A percentile compares a stretch with the other conserved stretches of the same genome.
Conservation (phyloP, 1,284 basidiomycete species). For the Golubevia pallescens region DNA sequence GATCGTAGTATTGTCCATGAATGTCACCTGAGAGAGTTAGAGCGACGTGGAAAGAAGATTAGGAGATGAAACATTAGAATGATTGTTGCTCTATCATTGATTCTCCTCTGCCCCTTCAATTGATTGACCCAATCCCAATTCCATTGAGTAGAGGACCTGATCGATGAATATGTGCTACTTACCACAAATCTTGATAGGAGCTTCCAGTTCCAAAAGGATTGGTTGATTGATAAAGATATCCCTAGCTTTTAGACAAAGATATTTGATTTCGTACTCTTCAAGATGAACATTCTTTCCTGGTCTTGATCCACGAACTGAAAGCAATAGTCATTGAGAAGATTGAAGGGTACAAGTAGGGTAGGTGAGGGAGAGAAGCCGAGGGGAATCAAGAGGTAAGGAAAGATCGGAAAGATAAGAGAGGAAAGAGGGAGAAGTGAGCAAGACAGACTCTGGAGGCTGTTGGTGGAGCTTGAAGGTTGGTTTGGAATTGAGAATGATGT, state of each 20-base stretch:
- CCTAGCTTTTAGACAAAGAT: constrained; percentile 89
- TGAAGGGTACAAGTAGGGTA: not conserved
- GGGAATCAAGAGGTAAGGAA: not conserved
- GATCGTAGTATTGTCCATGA: constrained; percentile 93
- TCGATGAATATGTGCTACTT: too few species aligned
- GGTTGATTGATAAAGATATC: constrained; percentile 97
- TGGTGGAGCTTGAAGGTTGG: too few species aligned
- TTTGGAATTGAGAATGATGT: too few species aligned
- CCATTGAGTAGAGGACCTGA: too few species aligned
- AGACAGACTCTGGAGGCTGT: too few species aligned
- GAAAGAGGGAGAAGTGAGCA: too few species aligned
- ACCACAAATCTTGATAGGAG: constrained; percentile 97
- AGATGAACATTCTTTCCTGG: constrained; percentile 92
- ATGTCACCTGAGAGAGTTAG: constrained; percentile 75
- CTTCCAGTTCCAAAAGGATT: constrained; percentile 89
- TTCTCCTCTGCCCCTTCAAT: too few species aligned
- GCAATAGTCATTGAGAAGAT: not conserved
- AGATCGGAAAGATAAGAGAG: too few species aligned
- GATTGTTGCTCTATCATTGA: too few species aligned
- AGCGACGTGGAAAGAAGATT: not conserved
- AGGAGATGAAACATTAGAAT: too few species aligned
- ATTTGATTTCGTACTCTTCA: constrained; percentile 95
- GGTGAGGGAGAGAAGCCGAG: not conserved
- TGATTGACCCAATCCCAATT: too few species aligned
- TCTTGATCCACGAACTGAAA: constrained; percentile 82